Evolutionary conservation across 441 rosid species (phyloP).

Genomic region (Eruca vesicaria): DNA sequence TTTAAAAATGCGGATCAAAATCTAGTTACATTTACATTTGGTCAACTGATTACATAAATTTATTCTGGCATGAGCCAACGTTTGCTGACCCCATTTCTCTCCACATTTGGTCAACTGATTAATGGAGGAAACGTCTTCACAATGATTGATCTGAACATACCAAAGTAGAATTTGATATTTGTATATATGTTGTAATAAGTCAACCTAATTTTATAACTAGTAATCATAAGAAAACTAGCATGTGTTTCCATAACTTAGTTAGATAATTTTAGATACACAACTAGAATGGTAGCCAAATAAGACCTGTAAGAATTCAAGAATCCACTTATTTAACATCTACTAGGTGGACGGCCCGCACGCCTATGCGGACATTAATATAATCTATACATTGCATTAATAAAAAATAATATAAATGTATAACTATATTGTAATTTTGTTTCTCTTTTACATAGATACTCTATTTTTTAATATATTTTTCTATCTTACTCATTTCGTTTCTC

Average conservation of each 20-base stretch:
- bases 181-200: neutral
- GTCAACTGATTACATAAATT: neutral
- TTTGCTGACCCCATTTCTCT: neutral
- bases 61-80: neutral
- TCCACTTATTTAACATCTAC: neutral
- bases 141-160: neutral
- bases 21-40: neutral
- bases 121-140: neutral
- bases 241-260: neutral
- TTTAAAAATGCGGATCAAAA: too few relatives aligned
- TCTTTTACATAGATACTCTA: too few relatives aligned
- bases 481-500: too few relatives aligned
- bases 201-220: neutral
- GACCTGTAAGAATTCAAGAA: neutral
- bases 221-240: neutral
- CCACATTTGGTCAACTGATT: neutral
- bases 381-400: too few relatives aligned
- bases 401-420: too few relatives aligned
- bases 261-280: neutral
- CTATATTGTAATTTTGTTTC: too few relatives aligned
- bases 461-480: too few relatives aligned
- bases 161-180: neutral
- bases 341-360: too few relatives aligned
- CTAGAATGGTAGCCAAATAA: neutral
- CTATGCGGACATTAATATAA: too few relatives aligned